Base-by-base conservation (phyloP, 192 early-diverging fungal species). In the Backusella macrospora region DNA sequence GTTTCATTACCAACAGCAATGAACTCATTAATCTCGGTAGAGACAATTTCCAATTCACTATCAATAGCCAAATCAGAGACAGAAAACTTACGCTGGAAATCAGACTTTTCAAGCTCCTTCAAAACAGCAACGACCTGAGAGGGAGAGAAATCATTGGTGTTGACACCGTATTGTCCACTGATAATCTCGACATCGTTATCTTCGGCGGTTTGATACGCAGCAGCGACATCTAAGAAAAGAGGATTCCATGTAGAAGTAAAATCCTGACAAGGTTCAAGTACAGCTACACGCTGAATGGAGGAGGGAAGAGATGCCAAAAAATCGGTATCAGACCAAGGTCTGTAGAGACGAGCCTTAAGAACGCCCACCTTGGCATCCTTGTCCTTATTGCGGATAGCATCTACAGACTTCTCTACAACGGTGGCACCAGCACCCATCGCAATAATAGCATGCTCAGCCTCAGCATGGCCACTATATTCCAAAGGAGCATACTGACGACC, bases 161-260 rank as follows among this genome's bases (percentile, higher is more conserved):
- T 62, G 4, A 82, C 81, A 65, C 84, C 83, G 77, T 83, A 87
- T 49, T 78, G 79, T 18, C 84, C 86, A 68, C 84, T 87, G 7
- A 68, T 59, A 65, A 90, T 67, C 16, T 80, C 78, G 5, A 88
- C 79, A 70, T 85, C 74, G 12, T 80, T 73, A 13, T 83, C 40
- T 23, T 74, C 46, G 45, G 69, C 48, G 44, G 89, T 76, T 68
- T 92, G 88, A 76, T 92, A 90, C 16, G 89, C 83, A 23, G 92
- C 86, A 0, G 91, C 89, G 62, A 97, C 88, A 76, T 97, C 95
- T 43, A 96, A 83, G 84, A 95, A 94, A 52, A 97, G 80, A 37
- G 93, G 92, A 26, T 92, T 93, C 90, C 91, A 95, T 26, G 86
- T 79, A 65, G 87, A 87, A 18, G 90, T 81, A 73, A 84, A 79